Conservation (phyloP, 208 protist species). For the Trypanosoma lewisi region DNA sequence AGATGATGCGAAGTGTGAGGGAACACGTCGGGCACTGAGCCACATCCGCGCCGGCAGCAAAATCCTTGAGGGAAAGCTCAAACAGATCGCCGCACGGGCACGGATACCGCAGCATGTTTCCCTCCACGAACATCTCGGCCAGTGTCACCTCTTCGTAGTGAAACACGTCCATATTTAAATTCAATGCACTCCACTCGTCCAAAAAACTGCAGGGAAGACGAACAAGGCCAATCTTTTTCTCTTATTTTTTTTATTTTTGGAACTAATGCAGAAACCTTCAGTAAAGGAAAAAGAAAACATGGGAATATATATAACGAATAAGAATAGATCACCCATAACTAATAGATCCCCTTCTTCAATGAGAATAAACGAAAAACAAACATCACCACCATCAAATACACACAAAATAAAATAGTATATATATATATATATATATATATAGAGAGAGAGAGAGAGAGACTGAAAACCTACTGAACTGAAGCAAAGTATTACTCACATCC, state of each 20-base stretch:
- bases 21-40: slow-evolving; percentile 90
- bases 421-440: slow-evolving; percentile 16
- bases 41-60: slow-evolving; percentile 63
- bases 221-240: not conserved
- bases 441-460: too few relatives aligned
- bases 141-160: slow-evolving; percentile 91
- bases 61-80: slow-evolving; percentile 75
- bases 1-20: slow-evolving; percentile 82
- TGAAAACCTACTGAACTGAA: too few relatives aligned
- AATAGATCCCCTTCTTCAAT: too few relatives aligned
- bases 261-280: too few relatives aligned
- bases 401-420: too few relatives aligned
- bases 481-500: too few relatives aligned
- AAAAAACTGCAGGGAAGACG: too few relatives aligned
- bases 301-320: too few relatives aligned
- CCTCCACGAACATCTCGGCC: slow-evolving; percentile 78
- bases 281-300: too few relatives aligned
- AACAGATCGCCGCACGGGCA: slow-evolving; percentile 93
- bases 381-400: not conserved
- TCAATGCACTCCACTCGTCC: too few relatives aligned
- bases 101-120: slow-evolving; percentile 71
- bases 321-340: too few relatives aligned
- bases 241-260: not conserved
- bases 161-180: slow-evolving; percentile 58
- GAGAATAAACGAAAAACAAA: too few relatives aligned